Evolutionary conservation across 768 basidiomycete genomes (phyloP).

Genomic region (Rhizopogon sp.): DNA sequence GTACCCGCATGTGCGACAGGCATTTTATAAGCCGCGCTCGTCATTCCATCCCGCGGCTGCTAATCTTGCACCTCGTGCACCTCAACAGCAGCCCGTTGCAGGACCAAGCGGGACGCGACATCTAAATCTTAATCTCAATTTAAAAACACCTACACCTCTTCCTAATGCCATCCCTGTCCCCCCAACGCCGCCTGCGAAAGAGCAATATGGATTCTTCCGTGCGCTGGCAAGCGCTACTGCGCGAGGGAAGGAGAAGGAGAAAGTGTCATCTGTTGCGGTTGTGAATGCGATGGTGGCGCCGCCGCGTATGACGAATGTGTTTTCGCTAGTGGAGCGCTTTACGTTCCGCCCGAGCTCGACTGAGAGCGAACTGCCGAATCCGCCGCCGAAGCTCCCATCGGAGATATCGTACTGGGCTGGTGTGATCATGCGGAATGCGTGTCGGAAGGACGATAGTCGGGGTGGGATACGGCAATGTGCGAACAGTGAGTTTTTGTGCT

Average conservation of each 20-base stretch:
- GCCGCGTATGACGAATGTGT: conserved; percentile 78
- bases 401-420: conserved; percentile 99
- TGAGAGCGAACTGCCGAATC: conserved; percentile 66
- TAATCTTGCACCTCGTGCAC: conserved; percentile 29
- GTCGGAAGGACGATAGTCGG: conserved; percentile 89
- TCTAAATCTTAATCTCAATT: neutral
- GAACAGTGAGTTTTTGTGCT: conserved; percentile 61
- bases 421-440: conserved; percentile 99
- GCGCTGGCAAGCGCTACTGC: conserved; percentile 37
- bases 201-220: conserved; percentile 40
- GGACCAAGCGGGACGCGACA: conserved; percentile 20
- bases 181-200: conserved; percentile 21
- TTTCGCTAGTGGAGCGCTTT: conserved; percentile 93
- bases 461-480: conserved; percentile 98
- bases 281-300: conserved; percentile 16
- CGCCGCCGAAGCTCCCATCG: conserved; percentile 67
- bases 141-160: neutral
- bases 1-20: conserved; percentile 94
- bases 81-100: conserved; percentile 18
- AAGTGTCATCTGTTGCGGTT: conserved; percentile 13
- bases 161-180: neutral
- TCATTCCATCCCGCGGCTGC: conserved; percentile 78
- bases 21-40: conserved; percentile 86
- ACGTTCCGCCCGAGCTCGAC: conserved; percentile 89
- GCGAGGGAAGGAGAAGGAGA: conserved; percentile 47